Percentiles rank a stretch among this genome's conserved stretches.
Evolutionary conservation across 1,139 yeast species (phyloP).

Genomic region (Debaryomycetaceae sp.): DNA sequence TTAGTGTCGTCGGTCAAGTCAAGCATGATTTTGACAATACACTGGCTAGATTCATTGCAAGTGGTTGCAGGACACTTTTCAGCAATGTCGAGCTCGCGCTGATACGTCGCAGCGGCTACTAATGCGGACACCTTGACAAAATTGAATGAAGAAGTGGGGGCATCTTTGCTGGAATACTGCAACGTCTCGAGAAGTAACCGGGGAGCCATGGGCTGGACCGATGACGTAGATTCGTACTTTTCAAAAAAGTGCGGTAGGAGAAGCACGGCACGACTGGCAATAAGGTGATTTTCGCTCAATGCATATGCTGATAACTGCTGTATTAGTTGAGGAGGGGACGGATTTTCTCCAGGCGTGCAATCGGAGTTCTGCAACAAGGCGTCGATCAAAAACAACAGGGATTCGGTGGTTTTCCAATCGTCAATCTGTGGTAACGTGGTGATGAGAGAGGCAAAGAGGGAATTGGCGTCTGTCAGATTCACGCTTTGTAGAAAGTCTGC

Average conservation of each 20-base stretch:
- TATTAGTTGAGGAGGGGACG: slow-evolving; percentile 2
- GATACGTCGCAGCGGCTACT: slow-evolving; percentile 45
- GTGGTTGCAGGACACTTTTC: slow-evolving; percentile 8
- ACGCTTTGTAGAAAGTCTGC: slow-evolving; percentile 39
- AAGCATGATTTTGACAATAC: slow-evolving; percentile 18
- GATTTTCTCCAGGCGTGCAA: slow-evolving; percentile 6
- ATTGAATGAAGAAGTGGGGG: slow-evolving; percentile 9
- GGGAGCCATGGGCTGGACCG: slow-evolving; percentile 26
- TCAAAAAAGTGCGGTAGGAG: slow-evolving; percentile 47
- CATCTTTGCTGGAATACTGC: slow-evolving; percentile 13
- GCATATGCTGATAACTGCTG: slow-evolving; percentile 13
- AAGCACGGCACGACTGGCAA: slow-evolving; percentile 36
- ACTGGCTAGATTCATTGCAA: slow-evolving; percentile 12
- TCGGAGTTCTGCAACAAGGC: slow-evolving; percentile 38
- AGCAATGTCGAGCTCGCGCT: slow-evolving; percentile 33
- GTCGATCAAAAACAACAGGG: slow-evolving; percentile 29
- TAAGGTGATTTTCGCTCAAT: slow-evolving; percentile 12
- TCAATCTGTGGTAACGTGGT: slow-evolving; percentile 5
- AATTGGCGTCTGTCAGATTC: slow-evolving; percentile 22
- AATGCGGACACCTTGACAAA: slow-evolving; percentile 36
- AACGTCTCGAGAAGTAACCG: slow-evolving; percentile 27
- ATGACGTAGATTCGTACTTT: slow-evolving; percentile 28
- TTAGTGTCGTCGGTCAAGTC: slow-evolving; percentile 53
- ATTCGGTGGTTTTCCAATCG: slow-evolving; percentile 20
- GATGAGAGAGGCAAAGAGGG: slow-evolving; percentile 11